Percentiles rank a stretch among this genome's conserved stretches.
phyloP scores from a whole-genome alignment of 1,139 yeast genomes.

The Blastobotrys elegans region DNA sequence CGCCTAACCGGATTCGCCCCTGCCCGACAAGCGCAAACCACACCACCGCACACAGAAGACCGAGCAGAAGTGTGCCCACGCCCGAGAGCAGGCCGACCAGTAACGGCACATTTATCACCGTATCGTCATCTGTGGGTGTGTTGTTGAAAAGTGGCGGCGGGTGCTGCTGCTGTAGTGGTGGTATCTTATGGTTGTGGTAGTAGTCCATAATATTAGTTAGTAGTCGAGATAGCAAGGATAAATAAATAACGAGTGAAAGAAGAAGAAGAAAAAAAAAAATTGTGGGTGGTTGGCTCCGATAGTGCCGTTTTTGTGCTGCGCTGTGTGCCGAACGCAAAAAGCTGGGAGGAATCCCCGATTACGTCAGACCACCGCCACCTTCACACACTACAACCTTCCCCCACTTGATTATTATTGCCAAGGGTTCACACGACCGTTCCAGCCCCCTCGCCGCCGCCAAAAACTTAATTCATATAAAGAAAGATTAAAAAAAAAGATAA shows the following conservation, averaged over 20 bases:
- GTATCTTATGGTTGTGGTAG: neutral
- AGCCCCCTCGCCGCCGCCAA: too few relatives aligned
- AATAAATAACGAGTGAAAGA: neutral
- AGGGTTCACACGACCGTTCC: too few relatives aligned
- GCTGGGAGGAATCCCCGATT: neutral
- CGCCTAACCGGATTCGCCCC: slow-evolving; percentile 37
- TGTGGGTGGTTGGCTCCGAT: neutral
- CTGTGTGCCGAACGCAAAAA: neutral
- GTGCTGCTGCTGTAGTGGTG: neutral
- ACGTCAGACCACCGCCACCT: neutral
- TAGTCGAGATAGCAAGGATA: neutral
- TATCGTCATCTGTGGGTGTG: slow-evolving; percentile 11
- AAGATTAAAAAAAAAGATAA: slow-evolving; percentile 11
- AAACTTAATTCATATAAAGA: neutral
- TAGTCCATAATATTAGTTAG: too few relatives aligned
- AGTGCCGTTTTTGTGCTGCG: neutral
- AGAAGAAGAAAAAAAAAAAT: neutral
- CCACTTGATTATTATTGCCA: neutral
- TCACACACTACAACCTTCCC: neutral
- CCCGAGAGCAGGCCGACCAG: slow-evolving; percentile 36
- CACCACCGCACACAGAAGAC: slow-evolving; percentile 30
- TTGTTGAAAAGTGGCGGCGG: neutral
- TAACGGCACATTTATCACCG: slow-evolving; percentile 30
- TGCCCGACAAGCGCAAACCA: slow-evolving; percentile 34
- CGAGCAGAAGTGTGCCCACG: slow-evolving; percentile 33